Percentiles rank a stretch among this genome's conserved stretches.
phyloP scores from a whole-genome alignment of 192 early-diverging fungal species.

The Funneliformis geosporum region DNA sequence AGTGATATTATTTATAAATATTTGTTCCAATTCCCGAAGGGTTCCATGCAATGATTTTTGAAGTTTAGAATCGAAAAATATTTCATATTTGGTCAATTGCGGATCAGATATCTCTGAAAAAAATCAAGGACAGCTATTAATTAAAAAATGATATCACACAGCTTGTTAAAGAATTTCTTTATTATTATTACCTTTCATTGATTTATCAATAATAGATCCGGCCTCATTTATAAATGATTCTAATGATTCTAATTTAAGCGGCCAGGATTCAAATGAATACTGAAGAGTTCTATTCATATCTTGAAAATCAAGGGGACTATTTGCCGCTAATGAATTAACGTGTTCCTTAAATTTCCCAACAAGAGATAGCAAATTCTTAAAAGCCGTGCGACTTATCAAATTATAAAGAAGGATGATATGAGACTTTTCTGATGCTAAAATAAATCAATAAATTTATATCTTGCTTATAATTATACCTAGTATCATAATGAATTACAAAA shows the following conservation, averaged over 20 bases:
- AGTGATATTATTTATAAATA: background rate
- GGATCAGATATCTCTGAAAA: background rate
- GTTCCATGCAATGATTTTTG: background rate
- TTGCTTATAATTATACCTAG: background rate
- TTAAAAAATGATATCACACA: no score
- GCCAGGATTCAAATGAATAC: slow-evolving; percentile 11
- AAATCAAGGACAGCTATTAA: no score
- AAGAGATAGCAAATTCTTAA: background rate
- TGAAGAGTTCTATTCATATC: background rate
- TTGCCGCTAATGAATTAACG: background rate
- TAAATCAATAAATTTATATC: background rate
- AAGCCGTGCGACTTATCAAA: background rate
- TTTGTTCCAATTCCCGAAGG: background rate
- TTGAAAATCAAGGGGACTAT: background rate
- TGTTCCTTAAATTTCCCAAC: slow-evolving; percentile 3
- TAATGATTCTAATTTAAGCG: slow-evolving; percentile 2
- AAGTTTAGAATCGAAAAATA: background rate
- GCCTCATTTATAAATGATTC: background rate
- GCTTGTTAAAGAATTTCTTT: background rate
- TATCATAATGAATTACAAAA: background rate
- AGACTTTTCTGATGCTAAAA: slow-evolving; percentile 10
- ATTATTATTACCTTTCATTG: background rate
- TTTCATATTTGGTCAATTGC: background rate
- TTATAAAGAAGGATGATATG: slow-evolving; percentile 10
- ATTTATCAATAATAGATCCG: background rate